These are phyloP conservation scores for Parmales sp. DNA, from an alignment of 108 stramenopile species.

Conservation along the genomic window DNA sequence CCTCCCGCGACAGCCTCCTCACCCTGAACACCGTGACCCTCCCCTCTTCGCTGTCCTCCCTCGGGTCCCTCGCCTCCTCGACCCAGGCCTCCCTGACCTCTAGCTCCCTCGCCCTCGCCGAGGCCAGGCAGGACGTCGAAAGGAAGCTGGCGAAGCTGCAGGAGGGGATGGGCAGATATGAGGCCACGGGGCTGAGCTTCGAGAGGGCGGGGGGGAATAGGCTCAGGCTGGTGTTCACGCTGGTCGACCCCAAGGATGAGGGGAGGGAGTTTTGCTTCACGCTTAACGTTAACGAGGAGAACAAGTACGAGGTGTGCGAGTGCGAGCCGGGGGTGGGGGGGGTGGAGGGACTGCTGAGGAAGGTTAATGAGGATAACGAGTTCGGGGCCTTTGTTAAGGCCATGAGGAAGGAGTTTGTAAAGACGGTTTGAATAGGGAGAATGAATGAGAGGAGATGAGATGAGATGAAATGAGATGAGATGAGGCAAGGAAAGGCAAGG, in stretches of 20 bases:
- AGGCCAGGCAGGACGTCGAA: too few species aligned
- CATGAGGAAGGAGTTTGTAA: conserved; percentile 8
- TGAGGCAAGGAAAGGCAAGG: background rate
- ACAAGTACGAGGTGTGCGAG: conserved; percentile 10
- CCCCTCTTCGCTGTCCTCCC: too few species aligned
- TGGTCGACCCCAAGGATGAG: background rate
- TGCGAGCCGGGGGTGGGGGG: background rate
- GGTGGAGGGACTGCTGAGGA: background rate
- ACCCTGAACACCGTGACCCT: too few species aligned
- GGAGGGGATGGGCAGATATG: too few species aligned
- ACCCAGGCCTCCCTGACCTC: too few species aligned
- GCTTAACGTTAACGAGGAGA: conserved; percentile 8
- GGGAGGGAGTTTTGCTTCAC: background rate
- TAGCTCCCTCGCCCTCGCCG: too few species aligned
- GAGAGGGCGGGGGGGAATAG: conserved; percentile 13
- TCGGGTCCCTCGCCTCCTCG: too few species aligned
- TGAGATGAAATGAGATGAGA: background rate
- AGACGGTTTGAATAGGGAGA: background rate
- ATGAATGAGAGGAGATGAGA: background rate
- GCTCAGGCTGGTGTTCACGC: conserved; percentile 9
- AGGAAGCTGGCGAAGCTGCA: too few species aligned
- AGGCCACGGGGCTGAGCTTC: too few species aligned
- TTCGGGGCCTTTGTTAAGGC: conserved; percentile 12
- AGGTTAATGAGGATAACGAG: conserved; percentile 6
- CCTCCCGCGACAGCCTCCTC: too few species aligned